A percentile compares a stretch with the other conserved stretches of the same genome.
These are phyloP conservation scores for Flaveria linearis DNA, from an alignment of 129 eudicot genomes.

Conservation along the genomic window DNA sequence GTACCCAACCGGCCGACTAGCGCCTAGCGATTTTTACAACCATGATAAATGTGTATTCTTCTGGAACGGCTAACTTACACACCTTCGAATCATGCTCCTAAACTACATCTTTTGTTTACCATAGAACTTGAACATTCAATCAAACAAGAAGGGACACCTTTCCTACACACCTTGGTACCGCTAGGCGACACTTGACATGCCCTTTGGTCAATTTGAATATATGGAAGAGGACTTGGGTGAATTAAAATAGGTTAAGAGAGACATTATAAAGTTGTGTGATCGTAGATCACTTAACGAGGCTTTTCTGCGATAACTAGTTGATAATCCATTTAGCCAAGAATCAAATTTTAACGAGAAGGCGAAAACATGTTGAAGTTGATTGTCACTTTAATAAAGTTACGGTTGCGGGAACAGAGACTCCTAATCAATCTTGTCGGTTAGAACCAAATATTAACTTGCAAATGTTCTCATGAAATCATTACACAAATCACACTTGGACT, in stretches of 20 bases:
- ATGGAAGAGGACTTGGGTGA: neutral
- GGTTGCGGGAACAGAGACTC: neutral
- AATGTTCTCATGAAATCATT: neutral
- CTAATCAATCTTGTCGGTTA: neutral
- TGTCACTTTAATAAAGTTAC: neutral
- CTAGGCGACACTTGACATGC: too few relatives aligned
- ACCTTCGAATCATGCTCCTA: too few relatives aligned
- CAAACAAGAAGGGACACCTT: too few relatives aligned
- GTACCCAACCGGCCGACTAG: too few relatives aligned
- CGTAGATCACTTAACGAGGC: neutral
- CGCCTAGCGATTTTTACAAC: too few relatives aligned
- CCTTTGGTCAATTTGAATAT: neutral
- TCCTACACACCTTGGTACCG: too few relatives aligned
- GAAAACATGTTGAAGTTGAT: constrained; percentile 8
- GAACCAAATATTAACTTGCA: constrained; percentile 1
- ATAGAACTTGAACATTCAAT: too few relatives aligned
- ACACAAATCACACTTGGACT: neutral
- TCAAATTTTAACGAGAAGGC: neutral
- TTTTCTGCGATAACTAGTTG: neutral
- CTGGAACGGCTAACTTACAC: too few relatives aligned
- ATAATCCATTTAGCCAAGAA: neutral
- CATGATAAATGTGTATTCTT: too few relatives aligned
- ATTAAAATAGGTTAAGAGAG: neutral
- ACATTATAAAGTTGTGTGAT: neutral
- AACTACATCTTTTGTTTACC: too few relatives aligned